Evolutionary conservation across 164 flowering plant genomes (phyloP).

Genomic region (Echeveria elegans): DNA sequence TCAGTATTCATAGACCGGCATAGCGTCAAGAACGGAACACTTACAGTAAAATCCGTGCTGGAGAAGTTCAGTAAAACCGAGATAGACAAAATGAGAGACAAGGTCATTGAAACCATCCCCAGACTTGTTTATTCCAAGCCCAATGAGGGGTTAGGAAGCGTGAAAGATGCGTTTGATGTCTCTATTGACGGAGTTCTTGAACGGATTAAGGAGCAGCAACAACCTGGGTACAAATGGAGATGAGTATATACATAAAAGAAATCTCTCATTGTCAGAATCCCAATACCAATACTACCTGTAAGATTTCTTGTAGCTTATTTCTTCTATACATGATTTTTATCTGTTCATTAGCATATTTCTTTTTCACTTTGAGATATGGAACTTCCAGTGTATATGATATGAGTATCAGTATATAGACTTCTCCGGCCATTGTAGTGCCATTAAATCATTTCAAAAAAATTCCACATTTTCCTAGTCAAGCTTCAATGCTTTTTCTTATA

Average conservation of each 20-base stretch:
- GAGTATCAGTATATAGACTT: neutral
- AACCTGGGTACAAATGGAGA: slow-evolving; percentile 25
- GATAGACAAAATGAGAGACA: slow-evolving; percentile 61
- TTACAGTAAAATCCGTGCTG: slow-evolving; percentile 40
- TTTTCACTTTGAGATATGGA: neutral
- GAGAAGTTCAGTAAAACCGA: slow-evolving; percentile 43
- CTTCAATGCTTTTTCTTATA: too few relatives aligned
- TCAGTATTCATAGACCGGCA: slow-evolving; percentile 77
- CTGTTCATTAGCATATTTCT: neutral
- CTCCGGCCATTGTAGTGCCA: too few relatives aligned
- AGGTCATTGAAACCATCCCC: slow-evolving; percentile 59
- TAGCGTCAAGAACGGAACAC: slow-evolving; percentile 57
- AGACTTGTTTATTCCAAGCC: slow-evolving; percentile 56
- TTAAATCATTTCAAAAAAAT: too few relatives aligned
- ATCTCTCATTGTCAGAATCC: neutral
- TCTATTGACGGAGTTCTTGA: slow-evolving; percentile 71
- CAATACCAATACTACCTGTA: neutral
- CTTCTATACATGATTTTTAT: neutral
- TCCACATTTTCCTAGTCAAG: too few relatives aligned
- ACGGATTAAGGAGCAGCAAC: slow-evolving; percentile 44
- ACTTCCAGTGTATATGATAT: neutral
- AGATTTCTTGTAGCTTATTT: neutral
- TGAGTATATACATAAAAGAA: neutral
- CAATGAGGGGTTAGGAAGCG: slow-evolving; percentile 34
- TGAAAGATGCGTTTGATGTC: slow-evolving; percentile 78